Base-by-base conservation (phyloP, 2,329 filamentous ascomycete genomes). In the Trichoderma cornu-damae region DNA sequence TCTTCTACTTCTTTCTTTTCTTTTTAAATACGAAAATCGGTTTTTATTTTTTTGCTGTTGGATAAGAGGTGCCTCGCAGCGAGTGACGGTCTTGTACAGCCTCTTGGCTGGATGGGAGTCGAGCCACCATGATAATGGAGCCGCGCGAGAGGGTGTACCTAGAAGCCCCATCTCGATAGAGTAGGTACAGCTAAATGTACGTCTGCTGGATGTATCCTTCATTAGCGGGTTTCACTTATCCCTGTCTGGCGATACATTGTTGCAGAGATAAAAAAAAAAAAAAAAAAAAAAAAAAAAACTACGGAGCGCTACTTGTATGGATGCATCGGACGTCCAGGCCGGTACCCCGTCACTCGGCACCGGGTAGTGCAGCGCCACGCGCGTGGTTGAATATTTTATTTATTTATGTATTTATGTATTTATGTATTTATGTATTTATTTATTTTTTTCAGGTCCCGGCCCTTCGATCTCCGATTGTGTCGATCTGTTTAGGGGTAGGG, bases 291-390 rank as follows among this genome's bases (percentile, higher is more conserved):
- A 44, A 44, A 8, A 26, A 12, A 11, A 37, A 11, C n/a, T n/a
- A n/a, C n/a, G n/a, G n/a, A n/a, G n/a, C n/a, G 14, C 48, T 30
- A 34, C 42, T 46, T 30, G 51, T 28, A 47, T 54, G 51, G 40
- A 47, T 54, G 35, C 35, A 22, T 42, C n/a, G 20, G 26, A 14
- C 8, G 16, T 24, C 48, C 18, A 26, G 9, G 35, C 48, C 22
- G 34, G 47, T 54, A 54, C 51, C 22, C 42, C 16, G 51, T 22
- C 26, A 28, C 32, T 43, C 22, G 20, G 51, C 47, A 46, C 51
- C 51, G 32, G 51, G 42, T 54, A 54, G 51, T 38, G 51, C 42
- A 34, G 38, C 51, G 51, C 51, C 51, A 54, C 51, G 47, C 47
- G 47, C n/a, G n/a, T 16, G 22, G 47, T 38, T 30, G 47, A 50